phyloP scores from a whole-genome alignment of 2,329 filamentous ascomycete genomes.

The Calcarisporium arbuscula region DNA sequence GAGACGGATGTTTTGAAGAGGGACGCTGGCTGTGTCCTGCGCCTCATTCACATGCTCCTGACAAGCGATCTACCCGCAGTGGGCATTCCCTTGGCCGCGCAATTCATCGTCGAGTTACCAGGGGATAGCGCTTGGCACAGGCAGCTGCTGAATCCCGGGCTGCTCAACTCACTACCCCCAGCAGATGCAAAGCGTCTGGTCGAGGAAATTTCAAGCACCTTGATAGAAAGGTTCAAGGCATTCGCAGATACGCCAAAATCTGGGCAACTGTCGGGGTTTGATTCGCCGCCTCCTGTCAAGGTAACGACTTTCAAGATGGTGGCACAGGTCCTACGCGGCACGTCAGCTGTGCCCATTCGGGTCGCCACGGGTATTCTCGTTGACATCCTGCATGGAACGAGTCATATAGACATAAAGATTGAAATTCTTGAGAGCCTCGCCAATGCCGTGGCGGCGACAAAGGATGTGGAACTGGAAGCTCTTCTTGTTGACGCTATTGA shows the following conservation, averaged over 20 bases:
- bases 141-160: not conserved
- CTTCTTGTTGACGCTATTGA: not conserved
- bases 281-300: slow-evolving; percentile 21
- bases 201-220: too few relatives aligned
- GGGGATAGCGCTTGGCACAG: slow-evolving; percentile 7
- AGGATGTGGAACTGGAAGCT: slow-evolving; percentile 3
- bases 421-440: slow-evolving; percentile 22
- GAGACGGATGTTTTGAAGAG: not conserved
- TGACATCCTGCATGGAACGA: slow-evolving; percentile 20
- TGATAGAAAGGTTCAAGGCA: slow-evolving; percentile 16
- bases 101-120: slow-evolving; percentile 4
- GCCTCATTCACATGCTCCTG: not conserved
- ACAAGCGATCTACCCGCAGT: not conserved
- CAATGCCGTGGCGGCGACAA: slow-evolving; percentile 13
- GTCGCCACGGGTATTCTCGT: slow-evolving; percentile 23
- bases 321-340: slow-evolving; percentile 24
- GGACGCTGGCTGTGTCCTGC: not conserved
- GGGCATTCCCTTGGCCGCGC: slow-evolving; percentile 1
- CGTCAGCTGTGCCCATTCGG: slow-evolving; percentile 18
- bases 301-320: slow-evolving; percentile 31
- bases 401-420: slow-evolving; percentile 25
- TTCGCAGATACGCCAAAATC: not conserved
- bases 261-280: too few relatives aligned
- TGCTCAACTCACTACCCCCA: slow-evolving; percentile 15
- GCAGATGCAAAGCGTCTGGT: slow-evolving; percentile 20